Conservation (phyloP, 1,284 basidiomycete genomes). For the Gymnopus androsaceus region DNA sequence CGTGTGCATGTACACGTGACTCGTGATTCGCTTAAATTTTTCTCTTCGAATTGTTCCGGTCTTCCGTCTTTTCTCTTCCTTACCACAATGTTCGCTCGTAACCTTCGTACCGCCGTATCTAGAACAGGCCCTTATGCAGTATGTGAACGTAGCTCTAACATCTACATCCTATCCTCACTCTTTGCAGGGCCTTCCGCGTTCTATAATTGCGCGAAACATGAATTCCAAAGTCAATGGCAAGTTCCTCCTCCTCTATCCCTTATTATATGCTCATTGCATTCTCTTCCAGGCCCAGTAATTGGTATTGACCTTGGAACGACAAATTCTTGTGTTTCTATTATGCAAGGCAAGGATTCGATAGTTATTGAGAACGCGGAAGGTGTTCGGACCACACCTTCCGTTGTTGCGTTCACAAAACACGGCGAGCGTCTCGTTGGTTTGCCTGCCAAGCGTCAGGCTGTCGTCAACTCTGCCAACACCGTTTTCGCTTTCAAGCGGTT, state of each 20-base stretch:
- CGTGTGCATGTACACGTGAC: not conserved
- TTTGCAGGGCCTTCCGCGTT: constrained; percentile 63
- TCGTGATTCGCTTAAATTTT: constrained; percentile 6
- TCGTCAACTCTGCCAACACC: constrained; percentile 95
- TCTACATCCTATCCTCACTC: constrained; percentile 1
- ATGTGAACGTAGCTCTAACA: constrained; percentile 28
- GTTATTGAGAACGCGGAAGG: constrained; percentile 99
- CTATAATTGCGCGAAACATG: constrained; percentile 77
- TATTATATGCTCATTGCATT: not conserved
- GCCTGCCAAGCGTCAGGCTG: constrained; percentile 96
- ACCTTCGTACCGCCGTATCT: constrained; percentile 54
- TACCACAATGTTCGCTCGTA: constrained; percentile 61
- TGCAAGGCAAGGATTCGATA: constrained; percentile 93
- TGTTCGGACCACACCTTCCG: constrained; percentile 96
- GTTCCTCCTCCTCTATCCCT: constrained; percentile 22
- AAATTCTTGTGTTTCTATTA: constrained; percentile 92
- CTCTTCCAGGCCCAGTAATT: constrained; percentile 67
- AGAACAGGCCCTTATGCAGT: constrained; percentile 71
- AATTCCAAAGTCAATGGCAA: constrained; percentile 79
- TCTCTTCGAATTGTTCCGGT: constrained; percentile 1
- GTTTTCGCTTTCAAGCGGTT: constrained; percentile 97
- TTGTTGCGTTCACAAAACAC: constrained; percentile 97
- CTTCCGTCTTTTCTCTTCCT: constrained; percentile 27
- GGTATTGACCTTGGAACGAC: constrained; percentile 87
- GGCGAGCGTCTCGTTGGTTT: constrained; percentile 93